Base-by-base conservation (phyloP, 2,329 filamentous ascomycete genomes). In the Alternaria sp. region DNA sequence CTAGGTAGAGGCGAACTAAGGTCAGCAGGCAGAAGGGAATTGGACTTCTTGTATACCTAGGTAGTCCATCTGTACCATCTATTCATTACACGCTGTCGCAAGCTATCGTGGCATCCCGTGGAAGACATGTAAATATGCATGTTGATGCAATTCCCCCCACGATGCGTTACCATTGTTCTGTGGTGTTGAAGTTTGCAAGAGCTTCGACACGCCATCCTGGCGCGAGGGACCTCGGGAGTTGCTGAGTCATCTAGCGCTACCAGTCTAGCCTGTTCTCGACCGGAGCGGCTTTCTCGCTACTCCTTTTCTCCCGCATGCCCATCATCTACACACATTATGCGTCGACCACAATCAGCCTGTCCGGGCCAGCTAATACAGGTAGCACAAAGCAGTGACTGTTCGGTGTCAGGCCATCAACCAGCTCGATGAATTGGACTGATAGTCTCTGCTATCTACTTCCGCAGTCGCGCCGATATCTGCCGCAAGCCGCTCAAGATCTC, bases 401-500 rank as follows among this genome's bases (percentile, higher is more conserved):
- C 5, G 6, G 5, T 15, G 8, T n/a, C 15, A 18, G 0, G 10
- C 37, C 18, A 23, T 2, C 5, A 12, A 7, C 12, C 18, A 23
- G 28, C 8, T 23, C 28, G 7, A 20, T 51, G 5, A 12, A 12
- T 2, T 3, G 28, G 12, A 12, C 8, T 10, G 37, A 41, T 41
- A 18, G n/a, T 18, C 28, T n/a, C 11, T 5, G 26, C 18, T 51
- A 30, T 33, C 20, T 6, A 33, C 18, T 6, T 28, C 49, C 49
- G 49, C 21, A 37, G 10, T 33, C 49, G 49, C 7, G 49, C 49
- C 49, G 49, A 51, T 23, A 51, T 33, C 18, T 33, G 49, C 49
- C 28, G 49, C 26, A 51, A 15, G 47, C 47, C 47, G 18, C n/a
- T n/a, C 18, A 51, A n/a, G 49, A 51, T 51, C 28, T 51, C 49